phyloP scores from a whole-genome alignment of 768 basidiomycete species.

The Tricholoma flavovirens region DNA sequence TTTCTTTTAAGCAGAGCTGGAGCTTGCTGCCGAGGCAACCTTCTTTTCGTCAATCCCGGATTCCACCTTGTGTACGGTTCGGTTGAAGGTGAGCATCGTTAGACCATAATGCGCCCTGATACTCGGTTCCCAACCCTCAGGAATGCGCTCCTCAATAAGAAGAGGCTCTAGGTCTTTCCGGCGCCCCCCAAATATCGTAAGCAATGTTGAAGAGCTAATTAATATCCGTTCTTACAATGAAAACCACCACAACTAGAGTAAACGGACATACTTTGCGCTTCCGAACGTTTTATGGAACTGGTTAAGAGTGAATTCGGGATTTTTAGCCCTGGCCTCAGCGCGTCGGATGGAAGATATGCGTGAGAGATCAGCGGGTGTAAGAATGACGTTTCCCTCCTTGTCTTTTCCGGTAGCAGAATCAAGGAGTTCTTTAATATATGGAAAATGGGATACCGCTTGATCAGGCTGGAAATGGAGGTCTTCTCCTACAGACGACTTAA shows the following conservation, averaged over 20 bases:
- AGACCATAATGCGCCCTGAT: slow-evolving; percentile 51
- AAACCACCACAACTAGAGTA: background rate
- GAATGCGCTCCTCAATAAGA: slow-evolving; percentile 65
- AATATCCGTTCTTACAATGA: background rate
- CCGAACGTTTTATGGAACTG: slow-evolving; percentile 56
- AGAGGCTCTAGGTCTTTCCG: slow-evolving; percentile 48
- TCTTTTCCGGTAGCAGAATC: slow-evolving; percentile 55
- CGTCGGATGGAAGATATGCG: slow-evolving; percentile 55
- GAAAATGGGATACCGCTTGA: slow-evolving; percentile 47
- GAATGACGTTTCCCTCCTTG: slow-evolving; percentile 34
- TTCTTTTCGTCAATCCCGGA: slow-evolving; percentile 32
- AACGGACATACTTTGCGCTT: slow-evolving; percentile 47
- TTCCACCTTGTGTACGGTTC: slow-evolving; percentile 37
- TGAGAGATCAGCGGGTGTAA: slow-evolving; percentile 58
- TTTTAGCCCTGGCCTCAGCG: slow-evolving; percentile 43
- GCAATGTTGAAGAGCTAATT: slow-evolving; percentile 53
- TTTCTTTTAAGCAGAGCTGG: too few species aligned
- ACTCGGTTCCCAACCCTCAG: slow-evolving; percentile 65
- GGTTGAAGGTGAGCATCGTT: slow-evolving; percentile 53
- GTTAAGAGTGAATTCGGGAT: slow-evolving; percentile 50
- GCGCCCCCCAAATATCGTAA: slow-evolving; percentile 63
- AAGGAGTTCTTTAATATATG: slow-evolving; percentile 51
- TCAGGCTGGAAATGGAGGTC: slow-evolving; percentile 41
- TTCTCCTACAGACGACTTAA: slow-evolving; percentile 35
- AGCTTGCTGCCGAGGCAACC: slow-evolving; percentile 7